phyloP scores from a whole-genome alignment of 257 asterid genomes.

The Knoxia roxburghii region DNA sequence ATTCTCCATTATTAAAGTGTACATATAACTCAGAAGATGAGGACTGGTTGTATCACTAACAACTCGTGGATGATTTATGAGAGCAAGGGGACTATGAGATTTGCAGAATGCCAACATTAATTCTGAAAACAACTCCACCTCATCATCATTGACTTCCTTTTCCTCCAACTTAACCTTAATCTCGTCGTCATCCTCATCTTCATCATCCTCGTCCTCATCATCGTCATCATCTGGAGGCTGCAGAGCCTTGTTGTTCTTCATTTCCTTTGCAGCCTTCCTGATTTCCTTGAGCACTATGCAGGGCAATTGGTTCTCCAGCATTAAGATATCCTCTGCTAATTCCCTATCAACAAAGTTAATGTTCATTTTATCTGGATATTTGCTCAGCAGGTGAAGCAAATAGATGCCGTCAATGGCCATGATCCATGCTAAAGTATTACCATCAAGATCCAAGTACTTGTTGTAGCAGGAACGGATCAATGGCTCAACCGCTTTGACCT shows the following conservation, averaged over 20 bases:
- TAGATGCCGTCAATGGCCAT: slow-evolving; percentile 29
- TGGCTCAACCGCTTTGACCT: slow-evolving; percentile 16
- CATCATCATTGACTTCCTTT: too few relatives aligned
- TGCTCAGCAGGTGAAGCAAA: slow-evolving; percentile 28
- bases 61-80: background rate
- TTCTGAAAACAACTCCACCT: background rate
- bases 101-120: slow-evolving; percentile 12
- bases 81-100: slow-evolving; percentile 30
- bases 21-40: background rate
- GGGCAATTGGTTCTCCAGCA: slow-evolving; percentile 54
- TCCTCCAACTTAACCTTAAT: too few relatives aligned
- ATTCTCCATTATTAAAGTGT: background rate
- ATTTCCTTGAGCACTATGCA: slow-evolving; percentile 9
- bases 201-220: background rate
- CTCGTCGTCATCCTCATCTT: background rate
- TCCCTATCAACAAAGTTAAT: background rate
- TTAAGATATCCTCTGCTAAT: slow-evolving; percentile 21
- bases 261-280: background rate
- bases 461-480: slow-evolving; percentile 23
- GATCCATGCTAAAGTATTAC: slow-evolving; percentile 28
- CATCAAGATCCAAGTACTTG: slow-evolving; percentile 30
- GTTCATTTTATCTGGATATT: background rate
- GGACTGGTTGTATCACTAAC: background rate
- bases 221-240: background rate
- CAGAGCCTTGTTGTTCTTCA: background rate